Evolutionary conservation across 495 filamentous ascomycete genomes (phyloP).

Genomic region (Annulohypoxylon moriforme): DNA sequence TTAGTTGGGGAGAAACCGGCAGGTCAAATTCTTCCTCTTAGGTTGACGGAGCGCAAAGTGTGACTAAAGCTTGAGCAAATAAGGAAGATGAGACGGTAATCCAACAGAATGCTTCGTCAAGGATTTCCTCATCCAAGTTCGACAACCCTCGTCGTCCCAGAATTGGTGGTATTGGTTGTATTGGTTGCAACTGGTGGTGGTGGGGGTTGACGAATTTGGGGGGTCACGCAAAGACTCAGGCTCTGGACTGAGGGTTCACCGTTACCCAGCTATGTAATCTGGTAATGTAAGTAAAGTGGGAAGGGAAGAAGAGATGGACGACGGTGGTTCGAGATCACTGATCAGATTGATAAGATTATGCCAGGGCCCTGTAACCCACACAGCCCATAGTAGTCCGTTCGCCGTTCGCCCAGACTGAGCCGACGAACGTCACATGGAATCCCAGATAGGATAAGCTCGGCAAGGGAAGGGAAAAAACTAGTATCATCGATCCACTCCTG

Average conservation of each 20-base stretch:
- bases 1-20: constrained; percentile 10
- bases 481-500: constrained; percentile 32
- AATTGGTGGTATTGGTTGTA: neutral
- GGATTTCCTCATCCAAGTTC: constrained; percentile 23
- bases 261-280: neutral
- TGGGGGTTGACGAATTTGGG: constrained; percentile 29
- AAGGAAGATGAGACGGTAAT: constrained; percentile 13
- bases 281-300: constrained; percentile 2
- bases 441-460: constrained; percentile 26
- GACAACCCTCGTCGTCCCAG: constrained; percentile 11
- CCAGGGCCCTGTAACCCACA: constrained; percentile 42
- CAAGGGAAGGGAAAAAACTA: constrained; percentile 20
- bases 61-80: constrained; percentile 40
- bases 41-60: constrained; percentile 12
- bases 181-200: constrained; percentile 22
- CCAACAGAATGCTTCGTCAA: constrained; percentile 18
- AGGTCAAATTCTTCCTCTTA: constrained; percentile 3
- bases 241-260: neutral
- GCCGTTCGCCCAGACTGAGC: constrained; percentile 30
- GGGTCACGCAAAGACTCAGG: constrained; percentile 22
- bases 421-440: constrained; percentile 38
- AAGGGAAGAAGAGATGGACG: constrained; percentile 15
- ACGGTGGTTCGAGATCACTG: constrained; percentile 48
- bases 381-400: constrained; percentile 12
- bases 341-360: constrained; percentile 58